These are phyloP conservation scores for Candida cerambycidarum DNA, from an alignment of 805 yeast species.

Conservation along the genomic window DNA sequence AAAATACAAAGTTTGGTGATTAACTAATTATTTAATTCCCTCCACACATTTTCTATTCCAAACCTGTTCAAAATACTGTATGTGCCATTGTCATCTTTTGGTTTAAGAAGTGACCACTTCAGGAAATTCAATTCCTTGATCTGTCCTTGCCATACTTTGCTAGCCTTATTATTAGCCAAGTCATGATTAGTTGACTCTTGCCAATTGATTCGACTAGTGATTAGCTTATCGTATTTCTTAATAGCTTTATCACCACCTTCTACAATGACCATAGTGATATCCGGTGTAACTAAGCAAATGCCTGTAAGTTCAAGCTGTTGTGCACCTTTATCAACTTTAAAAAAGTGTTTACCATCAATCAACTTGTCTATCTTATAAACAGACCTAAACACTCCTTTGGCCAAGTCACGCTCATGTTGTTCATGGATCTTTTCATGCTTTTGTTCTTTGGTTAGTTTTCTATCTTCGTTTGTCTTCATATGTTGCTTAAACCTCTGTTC, in stretches of 20 bases:
- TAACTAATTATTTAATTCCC: constrained; percentile 23
- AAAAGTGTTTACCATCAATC: constrained; percentile 64
- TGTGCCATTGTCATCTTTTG: constrained; percentile 52
- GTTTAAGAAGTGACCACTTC: constrained; percentile 66
- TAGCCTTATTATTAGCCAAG: constrained; percentile 44
- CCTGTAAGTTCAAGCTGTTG: constrained; percentile 71
- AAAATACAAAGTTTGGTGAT: no score
- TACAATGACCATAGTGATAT: constrained; percentile 59
- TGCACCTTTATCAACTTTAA: constrained; percentile 78
- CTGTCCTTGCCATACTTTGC: constrained; percentile 71
- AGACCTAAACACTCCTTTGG: constrained; percentile 52
- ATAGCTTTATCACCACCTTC: constrained; percentile 72
- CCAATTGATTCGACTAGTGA: constrained; percentile 71
- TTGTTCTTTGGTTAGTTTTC: constrained; percentile 63
- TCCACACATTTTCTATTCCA: constrained; percentile 61
- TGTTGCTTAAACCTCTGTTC: constrained; percentile 61
- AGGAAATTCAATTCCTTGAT: constrained; percentile 52
- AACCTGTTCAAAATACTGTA: constrained; percentile 48
- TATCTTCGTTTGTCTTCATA: constrained; percentile 53
- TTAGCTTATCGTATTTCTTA: constrained; percentile 59
- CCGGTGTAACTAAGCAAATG: constrained; percentile 46
- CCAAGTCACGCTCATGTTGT: constrained; percentile 49
- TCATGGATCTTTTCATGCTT: constrained; percentile 45
- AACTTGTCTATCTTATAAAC: constrained; percentile 60
- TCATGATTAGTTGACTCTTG: constrained; percentile 37